Evolutionary conservation across 495 filamentous ascomycete genomes (phyloP).

Genomic region (Apodospora peruviana): DNA sequence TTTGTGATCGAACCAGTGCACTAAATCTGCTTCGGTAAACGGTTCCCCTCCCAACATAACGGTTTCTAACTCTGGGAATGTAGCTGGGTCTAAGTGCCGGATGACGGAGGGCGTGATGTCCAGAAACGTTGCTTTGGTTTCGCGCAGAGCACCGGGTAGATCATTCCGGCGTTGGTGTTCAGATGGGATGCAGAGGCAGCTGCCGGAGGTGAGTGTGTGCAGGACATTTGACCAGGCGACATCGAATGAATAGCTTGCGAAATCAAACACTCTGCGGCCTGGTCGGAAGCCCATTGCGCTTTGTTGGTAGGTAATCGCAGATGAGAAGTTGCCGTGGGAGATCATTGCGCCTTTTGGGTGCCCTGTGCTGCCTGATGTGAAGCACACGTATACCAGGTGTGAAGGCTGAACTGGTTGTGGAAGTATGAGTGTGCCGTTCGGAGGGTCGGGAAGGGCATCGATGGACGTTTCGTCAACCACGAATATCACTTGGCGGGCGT

Average conservation of each 20-base stretch:
- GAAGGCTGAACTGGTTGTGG: background rate
- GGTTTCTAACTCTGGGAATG: background rate
- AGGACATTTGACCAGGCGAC: background rate
- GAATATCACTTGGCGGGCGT: background rate
- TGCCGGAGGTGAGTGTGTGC: background rate
- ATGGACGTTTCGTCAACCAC: background rate
- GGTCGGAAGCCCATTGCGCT: no score
- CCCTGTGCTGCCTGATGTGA: background rate
- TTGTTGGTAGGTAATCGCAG: no score
- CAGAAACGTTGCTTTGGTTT: background rate
- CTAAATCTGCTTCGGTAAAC: background rate
- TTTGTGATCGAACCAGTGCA: background rate
- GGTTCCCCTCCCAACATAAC: background rate
- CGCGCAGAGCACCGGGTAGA: background rate
- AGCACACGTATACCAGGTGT: background rate
- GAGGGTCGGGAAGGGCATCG: background rate
- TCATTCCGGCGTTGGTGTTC: background rate
- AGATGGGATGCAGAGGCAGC: background rate
- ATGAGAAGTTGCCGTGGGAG: no score
- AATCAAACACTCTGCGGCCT: background rate
- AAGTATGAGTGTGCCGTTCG: background rate
- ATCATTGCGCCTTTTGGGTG: background rate
- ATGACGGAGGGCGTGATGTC: background rate
- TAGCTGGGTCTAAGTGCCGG: background rate
- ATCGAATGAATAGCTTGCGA: background rate